Percentiles rank a stretch among this genome's conserved stretches.
Evolutionary conservation across 768 basidiomycete species (phyloP).

Genomic region (Leucocoprinus birnbaumii): DNA sequence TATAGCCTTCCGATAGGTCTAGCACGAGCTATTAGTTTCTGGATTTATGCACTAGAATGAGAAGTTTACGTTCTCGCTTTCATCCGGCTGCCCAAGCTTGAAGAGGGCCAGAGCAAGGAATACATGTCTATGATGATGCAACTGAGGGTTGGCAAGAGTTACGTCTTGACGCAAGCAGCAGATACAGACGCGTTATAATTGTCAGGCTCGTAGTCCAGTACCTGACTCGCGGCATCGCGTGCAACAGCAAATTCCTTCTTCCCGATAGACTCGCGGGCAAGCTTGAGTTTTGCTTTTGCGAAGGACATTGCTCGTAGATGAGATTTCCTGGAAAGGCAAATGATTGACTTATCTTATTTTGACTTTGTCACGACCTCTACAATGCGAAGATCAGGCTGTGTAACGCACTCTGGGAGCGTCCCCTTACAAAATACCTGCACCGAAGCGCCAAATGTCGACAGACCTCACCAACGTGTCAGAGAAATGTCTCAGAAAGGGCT

Average conservation of each 20-base stretch:
- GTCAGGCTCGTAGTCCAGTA: constrained; percentile 71
- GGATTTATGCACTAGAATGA: background rate
- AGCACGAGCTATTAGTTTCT: constrained; percentile 14
- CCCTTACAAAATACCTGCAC: no score
- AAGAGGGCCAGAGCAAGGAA: constrained; percentile 80
- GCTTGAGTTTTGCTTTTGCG: constrained; percentile 74
- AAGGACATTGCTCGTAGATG: constrained; percentile 34
- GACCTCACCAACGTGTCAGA: no score
- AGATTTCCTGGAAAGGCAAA: background rate
- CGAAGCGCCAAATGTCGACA: no score
- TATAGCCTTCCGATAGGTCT: constrained; percentile 83
- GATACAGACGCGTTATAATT: constrained; percentile 84
- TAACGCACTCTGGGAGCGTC: no score
- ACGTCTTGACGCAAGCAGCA: background rate
- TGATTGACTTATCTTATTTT: background rate
- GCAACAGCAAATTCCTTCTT: constrained; percentile 76
- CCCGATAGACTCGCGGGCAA: constrained; percentile 68
- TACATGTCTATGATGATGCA: constrained; percentile 56
- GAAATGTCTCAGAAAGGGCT: no score
- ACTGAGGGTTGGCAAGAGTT: no score
- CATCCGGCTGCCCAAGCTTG: constrained; percentile 65
- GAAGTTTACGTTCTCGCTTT: constrained; percentile 81
- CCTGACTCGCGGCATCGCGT: constrained; percentile 60
- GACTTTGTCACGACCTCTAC: background rate
- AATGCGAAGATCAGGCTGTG: no score